Evolutionary conservation across 768 basidiomycete species (phyloP), one percentile per base, ranked within the genome.

Genomic region (Imleria badia): DNA sequence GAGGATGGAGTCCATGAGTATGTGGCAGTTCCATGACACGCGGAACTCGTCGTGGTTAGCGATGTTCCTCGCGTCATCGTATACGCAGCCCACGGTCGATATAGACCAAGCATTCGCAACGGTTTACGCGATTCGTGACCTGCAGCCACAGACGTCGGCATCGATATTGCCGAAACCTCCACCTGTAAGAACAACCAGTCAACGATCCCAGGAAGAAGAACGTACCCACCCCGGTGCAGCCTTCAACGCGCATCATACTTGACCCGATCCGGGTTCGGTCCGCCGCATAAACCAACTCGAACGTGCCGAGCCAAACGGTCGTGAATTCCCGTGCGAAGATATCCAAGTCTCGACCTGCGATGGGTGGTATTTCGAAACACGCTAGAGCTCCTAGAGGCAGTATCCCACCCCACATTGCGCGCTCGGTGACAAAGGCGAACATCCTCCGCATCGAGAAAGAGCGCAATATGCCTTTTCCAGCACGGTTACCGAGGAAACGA

Each of bases 391-490:
- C 69, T 5, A 59, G 62, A 42, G 71, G 69, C 17, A 71, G 71
- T 15, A 56, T 72, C 33, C 71, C 69, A 39, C 71, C 71, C 0
- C 59, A 64, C 23, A 52, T 70, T 26, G 71, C 71, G 14, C 60
- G 68, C n/a, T 60, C 63, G 6, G 69, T 70, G 26, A 69, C 69
- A 22, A 71, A 55, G 42, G 65, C 62, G 3, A 62, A 64, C 38
- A 56, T 62, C 29, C 53, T 72, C 12, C 59, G 59, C 17, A 44
- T 48, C 14, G 69, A 72, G 39, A 52, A 60, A 31, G 70, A 66
- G 45, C 54, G 62, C 39, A 57, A 40, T 55, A 63, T 33, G 43
- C 54, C 11, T 59, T 52, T 45, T 55, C 45, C 17, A 46, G 34
- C 33, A 45, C 56, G 4, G 26, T 43, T 4, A 19, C 17, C 10